Percentiles rank a stretch among this genome's conserved stretches.
Conservation (phyloP, 2,329 filamentous ascomycete genomes). For the Huntiella savannae region DNA sequence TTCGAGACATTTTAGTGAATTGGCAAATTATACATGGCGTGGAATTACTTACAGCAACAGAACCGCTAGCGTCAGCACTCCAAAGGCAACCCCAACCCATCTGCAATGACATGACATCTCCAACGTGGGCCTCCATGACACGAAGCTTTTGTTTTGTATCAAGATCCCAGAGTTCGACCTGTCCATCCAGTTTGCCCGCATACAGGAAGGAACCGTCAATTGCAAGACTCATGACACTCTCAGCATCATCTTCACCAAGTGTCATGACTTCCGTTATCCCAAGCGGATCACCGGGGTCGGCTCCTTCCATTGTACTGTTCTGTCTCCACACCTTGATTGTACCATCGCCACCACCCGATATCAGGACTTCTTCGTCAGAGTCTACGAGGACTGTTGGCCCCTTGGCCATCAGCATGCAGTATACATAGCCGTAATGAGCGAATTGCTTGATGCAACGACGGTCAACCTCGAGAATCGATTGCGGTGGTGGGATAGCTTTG, state of each 20-base stretch:
- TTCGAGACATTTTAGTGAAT: neutral
- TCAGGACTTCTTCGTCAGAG: constrained; percentile 57
- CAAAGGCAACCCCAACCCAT: constrained; percentile 74
- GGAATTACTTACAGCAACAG: constrained; percentile 45
- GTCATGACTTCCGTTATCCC: constrained; percentile 52
- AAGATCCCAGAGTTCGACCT: constrained; percentile 91
- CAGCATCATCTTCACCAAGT: constrained; percentile 40
- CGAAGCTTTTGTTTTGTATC: constrained; percentile 82
- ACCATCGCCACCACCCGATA: constrained; percentile 86
- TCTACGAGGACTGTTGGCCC: constrained; percentile 49
- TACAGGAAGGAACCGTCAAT: constrained; percentile 87
- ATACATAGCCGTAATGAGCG: constrained; percentile 88
- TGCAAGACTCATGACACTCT: constrained; percentile 56
- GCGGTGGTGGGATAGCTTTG: constrained; percentile 32
- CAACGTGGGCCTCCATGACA: constrained; percentile 61
- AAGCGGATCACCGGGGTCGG: constrained; percentile 22
- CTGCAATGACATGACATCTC: constrained; percentile 71
- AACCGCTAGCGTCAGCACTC: constrained; percentile 78
- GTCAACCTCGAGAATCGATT: constrained; percentile 57
- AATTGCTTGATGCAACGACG: constrained; percentile 67
- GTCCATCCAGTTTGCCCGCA: constrained; percentile 67
- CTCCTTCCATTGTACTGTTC: constrained; percentile 13
- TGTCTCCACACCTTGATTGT: constrained; percentile 88
- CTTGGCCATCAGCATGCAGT: constrained; percentile 77
- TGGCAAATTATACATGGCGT: neutral